Conservation (phyloP, 2,329 filamentous ascomycete genomes). For the Cladophialophora chaetospira region DNA sequence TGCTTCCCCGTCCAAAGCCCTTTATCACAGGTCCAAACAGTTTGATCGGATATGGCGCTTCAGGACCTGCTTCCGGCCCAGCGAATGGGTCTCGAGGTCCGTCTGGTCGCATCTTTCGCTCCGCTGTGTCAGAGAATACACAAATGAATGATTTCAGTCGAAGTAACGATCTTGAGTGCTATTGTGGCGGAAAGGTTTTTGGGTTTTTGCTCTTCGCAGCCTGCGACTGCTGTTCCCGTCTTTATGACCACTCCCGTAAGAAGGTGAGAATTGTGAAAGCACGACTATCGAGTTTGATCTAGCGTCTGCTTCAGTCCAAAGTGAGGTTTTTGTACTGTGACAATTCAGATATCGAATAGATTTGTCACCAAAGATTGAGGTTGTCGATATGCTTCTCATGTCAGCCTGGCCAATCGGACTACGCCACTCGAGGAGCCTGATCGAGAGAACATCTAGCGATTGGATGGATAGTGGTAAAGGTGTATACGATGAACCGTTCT, state of each 20-base stretch:
- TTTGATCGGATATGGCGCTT: slow-evolving; percentile 76
- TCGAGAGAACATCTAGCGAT: no score
- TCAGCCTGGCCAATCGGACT: not conserved
- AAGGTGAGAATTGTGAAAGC: no score
- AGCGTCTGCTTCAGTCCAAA: not conserved
- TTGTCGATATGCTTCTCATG: not conserved
- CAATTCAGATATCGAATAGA: no score
- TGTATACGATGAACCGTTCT: not conserved
- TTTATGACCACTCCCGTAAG: not conserved
- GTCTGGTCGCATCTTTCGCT: slow-evolving; percentile 48
- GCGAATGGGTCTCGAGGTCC: slow-evolving; percentile 68
- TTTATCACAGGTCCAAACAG: slow-evolving; percentile 87
- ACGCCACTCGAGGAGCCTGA: not conserved
- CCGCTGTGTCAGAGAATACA: not conserved
- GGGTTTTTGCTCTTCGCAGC: not conserved
- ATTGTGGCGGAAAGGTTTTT: not conserved
- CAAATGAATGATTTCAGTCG: not conserved
- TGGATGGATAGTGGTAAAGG: no score
- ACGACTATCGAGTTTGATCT: no score
- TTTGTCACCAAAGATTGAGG: not conserved
- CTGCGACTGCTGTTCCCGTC: not conserved
- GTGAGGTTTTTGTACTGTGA: no score
- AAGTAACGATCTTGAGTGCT: not conserved
- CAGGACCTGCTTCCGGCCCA: slow-evolving; percentile 72
- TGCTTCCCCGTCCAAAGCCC: slow-evolving; percentile 90